Percentiles rank a stretch among this genome's conserved stretches.
Evolutionary conservation across 495 filamentous ascomycete species (phyloP).

Genomic region (Terfezia boudieri): DNA sequence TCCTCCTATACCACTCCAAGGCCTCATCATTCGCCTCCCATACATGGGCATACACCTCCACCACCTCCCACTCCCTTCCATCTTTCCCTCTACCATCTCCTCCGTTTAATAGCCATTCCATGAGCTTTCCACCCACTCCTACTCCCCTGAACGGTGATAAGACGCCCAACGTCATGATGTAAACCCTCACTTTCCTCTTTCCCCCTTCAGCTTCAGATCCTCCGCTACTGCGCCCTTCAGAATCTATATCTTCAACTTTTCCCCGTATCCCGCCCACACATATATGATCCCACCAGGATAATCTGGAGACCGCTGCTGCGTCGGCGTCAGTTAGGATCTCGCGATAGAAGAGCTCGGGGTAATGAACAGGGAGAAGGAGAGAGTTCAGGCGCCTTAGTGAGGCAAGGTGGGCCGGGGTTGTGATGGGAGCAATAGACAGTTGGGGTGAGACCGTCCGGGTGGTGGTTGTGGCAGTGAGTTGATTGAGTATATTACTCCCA

Average conservation of each 20-base stretch:
- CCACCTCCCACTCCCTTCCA: slow-evolving; percentile 1
- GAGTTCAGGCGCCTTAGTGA: slow-evolving; percentile 54
- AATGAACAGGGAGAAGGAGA: slow-evolving; percentile 67
- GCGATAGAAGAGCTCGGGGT: slow-evolving; percentile 69
- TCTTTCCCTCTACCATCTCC: neutral
- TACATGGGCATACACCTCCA: slow-evolving; percentile 58
- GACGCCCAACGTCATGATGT: slow-evolving; percentile 69
- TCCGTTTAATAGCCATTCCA: neutral
- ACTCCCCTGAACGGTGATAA: slow-evolving; percentile 61
- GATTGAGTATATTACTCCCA: too few species aligned
- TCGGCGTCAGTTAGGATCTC: slow-evolving; percentile 45
- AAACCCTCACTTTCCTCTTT: slow-evolving; percentile 29
- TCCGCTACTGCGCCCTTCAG: neutral
- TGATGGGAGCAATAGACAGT: too few species aligned
- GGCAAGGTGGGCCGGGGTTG: slow-evolving; percentile 23
- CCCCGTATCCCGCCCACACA: slow-evolving; percentile 61
- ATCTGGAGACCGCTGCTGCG: slow-evolving; percentile 48
- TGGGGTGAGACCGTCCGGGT: too few species aligned
- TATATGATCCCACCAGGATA: slow-evolving; percentile 43
- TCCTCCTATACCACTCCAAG: slow-evolving; percentile 58
- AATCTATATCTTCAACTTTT: neutral
- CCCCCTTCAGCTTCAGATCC: neutral
- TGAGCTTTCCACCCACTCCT: slow-evolving; percentile 53
- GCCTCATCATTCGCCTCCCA: slow-evolving; percentile 82
- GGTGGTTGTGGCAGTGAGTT: too few species aligned